These are phyloP conservation scores for Aspergillus sp. DNA, from an alignment of 2,329 filamentous ascomycete species.

Conservation along the genomic window DNA sequence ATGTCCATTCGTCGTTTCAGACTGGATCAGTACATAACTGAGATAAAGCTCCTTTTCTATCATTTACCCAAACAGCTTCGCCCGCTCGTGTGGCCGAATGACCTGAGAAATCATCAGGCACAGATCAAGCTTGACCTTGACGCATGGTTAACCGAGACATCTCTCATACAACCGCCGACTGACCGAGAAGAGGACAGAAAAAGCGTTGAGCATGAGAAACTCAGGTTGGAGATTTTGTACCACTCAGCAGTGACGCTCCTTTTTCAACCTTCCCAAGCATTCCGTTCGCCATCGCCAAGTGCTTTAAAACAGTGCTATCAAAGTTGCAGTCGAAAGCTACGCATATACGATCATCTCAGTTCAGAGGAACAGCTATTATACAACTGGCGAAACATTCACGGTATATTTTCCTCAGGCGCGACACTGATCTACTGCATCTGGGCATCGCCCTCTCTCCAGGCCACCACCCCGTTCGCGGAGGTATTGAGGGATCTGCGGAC, in stretches of 20 bases:
- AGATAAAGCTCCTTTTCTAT: conserved; percentile 33
- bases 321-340: conserved; percentile 27
- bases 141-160: conserved; percentile 20
- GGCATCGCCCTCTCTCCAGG: conserved; percentile 34
- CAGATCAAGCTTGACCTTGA: conserved; percentile 25
- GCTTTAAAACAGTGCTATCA: conserved; percentile 35
- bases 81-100: conserved; percentile 24
- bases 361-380: conserved; percentile 34
- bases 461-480: conserved; percentile 23
- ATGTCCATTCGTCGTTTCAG: conserved; percentile 33
- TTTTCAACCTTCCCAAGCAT: conserved; percentile 41
- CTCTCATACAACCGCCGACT: neutral
- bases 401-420: conserved; percentile 41
- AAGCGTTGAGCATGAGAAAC: conserved; percentile 14
- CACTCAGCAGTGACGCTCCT: conserved; percentile 38
- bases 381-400: conserved; percentile 42
- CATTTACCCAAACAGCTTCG: conserved; percentile 24
- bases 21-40: conserved; percentile 27
- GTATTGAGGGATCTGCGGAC: conserved; percentile 30
- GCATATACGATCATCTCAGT: conserved; percentile 35
- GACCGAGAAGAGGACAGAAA: conserved; percentile 7
- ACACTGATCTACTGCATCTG: conserved; percentile 44
- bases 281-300: conserved; percentile 30
- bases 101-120: conserved; percentile 20
- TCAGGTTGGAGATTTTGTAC: conserved; percentile 37